Conservation (phyloP, 108 stramenopile genomes). For the Pseudonitzschia pungens region DNA sequence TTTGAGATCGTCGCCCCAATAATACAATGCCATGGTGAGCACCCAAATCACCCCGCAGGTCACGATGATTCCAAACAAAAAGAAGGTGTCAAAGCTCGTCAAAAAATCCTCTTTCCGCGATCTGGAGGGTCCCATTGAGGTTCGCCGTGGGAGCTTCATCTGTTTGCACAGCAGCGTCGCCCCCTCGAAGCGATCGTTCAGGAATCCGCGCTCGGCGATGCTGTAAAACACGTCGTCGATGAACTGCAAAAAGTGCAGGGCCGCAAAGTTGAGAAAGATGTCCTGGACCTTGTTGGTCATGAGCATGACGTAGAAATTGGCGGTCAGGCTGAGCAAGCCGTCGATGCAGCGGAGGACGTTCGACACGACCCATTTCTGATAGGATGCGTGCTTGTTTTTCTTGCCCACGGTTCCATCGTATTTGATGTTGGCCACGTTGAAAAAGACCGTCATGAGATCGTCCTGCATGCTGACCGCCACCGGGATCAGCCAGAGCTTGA, state of each 20-base stretch:
- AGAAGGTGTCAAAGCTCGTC: not conserved
- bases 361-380: not conserved
- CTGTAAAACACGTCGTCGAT: conserved; percentile 61
- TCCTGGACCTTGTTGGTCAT: conserved; percentile 40
- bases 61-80: not conserved
- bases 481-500: conserved; percentile 13
- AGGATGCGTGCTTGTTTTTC: not conserved
- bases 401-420: not conserved
- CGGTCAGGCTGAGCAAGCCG: conserved; percentile 7
- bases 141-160: not conserved
- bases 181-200: not conserved
- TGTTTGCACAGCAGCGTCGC: not conserved
- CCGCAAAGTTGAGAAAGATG: conserved; percentile 69
- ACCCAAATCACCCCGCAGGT: not conserved
- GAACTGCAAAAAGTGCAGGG: conserved; percentile 56
- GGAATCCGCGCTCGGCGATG: conserved; percentile 42
- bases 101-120: not conserved
- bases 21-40: too few species aligned
- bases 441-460: conserved; percentile 19
- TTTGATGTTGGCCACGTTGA: conserved; percentile 8
- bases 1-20: too few species aligned
- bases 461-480: conserved; percentile 20
- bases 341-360: conserved; percentile 4
- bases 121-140: not conserved
- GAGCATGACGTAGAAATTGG: conserved; percentile 52